A percentile compares a stretch with the other conserved stretches of the same genome.
phyloP scores from a whole-genome alignment of 768 basidiomycete genomes.

The Russula sp. region DNA sequence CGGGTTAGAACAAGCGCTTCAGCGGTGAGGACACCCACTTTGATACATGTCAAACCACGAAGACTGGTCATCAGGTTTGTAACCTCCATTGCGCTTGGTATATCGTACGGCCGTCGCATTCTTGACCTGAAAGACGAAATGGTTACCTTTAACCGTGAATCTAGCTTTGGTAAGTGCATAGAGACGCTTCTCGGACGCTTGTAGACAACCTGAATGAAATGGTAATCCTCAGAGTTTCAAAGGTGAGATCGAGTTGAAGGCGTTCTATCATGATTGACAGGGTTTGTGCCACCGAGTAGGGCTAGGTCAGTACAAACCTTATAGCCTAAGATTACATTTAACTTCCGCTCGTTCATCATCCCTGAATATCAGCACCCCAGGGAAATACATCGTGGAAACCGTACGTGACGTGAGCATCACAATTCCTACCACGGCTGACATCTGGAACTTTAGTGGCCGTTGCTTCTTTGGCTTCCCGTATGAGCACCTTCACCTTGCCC shows the following conservation, averaged over 20 bases:
- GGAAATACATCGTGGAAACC: conserved; percentile 12
- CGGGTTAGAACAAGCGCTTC: neutral
- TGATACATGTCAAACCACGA: neutral
- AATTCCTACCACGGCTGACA: neutral
- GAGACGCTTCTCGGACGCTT: too few relatives aligned
- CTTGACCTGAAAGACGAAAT: conserved; percentile 13
- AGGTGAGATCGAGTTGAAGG: neutral
- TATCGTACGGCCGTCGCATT: conserved; percentile 20
- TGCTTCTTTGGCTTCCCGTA: conserved; percentile 23
- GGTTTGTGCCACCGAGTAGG: neutral
- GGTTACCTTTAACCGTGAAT: conserved; percentile 8
- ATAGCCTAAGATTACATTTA: too few relatives aligned
- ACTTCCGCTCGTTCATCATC: neutral
- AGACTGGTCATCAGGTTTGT: conserved; percentile 10
- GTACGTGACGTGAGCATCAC: neutral
- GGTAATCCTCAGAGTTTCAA: conserved; percentile 1
- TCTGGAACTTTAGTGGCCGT: conserved; percentile 8
- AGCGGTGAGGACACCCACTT: conserved; percentile 12
- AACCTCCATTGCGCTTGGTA: conserved; percentile 14
- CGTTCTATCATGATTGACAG: neutral
- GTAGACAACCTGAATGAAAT: neutral
- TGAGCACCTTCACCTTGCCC: neutral
- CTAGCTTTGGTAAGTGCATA: neutral
- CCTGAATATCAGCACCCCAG: neutral
- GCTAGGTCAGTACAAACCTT: conserved; percentile 8